Conservation (phyloP, 192 early-diverging fungal species). For the Phycomyces blakesleeanus region DNA sequence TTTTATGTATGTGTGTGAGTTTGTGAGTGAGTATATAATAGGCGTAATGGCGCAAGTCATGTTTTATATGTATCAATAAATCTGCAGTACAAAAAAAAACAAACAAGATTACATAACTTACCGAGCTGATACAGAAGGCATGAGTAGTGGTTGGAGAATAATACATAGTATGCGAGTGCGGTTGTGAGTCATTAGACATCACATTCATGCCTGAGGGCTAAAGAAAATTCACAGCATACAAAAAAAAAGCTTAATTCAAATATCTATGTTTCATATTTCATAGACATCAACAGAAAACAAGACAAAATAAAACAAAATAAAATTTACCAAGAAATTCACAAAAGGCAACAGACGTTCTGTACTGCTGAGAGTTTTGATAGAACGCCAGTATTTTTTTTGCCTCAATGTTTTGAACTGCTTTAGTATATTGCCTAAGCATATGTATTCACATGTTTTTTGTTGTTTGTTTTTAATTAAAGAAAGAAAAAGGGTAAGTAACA, state of each 20-base stretch:
- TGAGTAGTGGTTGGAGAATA: constrained; percentile 41
- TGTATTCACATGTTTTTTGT: background rate
- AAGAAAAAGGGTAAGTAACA: too few species aligned
- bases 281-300: too few species aligned
- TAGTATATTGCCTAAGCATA: constrained; percentile 18
- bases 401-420: constrained; percentile 29
- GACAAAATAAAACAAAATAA: too few species aligned
- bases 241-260: too few species aligned
- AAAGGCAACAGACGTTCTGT: constrained; percentile 28
- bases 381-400: constrained; percentile 37
- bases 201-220: constrained; percentile 18
- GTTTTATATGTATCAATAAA: too few species aligned
- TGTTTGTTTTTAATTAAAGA: too few species aligned
- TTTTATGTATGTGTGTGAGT: too few species aligned
- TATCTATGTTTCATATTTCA: too few species aligned
- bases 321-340: constrained; percentile 20
- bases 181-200: constrained; percentile 4
- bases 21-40: too few species aligned
- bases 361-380: constrained; percentile 16
- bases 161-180: constrained; percentile 29
- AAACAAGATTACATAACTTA: constrained; percentile 21
- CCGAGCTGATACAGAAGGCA: constrained; percentile 51
- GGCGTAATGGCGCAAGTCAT: too few species aligned
- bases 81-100: too few species aligned
- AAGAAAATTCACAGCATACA: background rate